phyloP scores from a whole-genome alignment of 108 stramenopile genomes.

The Hondaea fermentalgiana region DNA sequence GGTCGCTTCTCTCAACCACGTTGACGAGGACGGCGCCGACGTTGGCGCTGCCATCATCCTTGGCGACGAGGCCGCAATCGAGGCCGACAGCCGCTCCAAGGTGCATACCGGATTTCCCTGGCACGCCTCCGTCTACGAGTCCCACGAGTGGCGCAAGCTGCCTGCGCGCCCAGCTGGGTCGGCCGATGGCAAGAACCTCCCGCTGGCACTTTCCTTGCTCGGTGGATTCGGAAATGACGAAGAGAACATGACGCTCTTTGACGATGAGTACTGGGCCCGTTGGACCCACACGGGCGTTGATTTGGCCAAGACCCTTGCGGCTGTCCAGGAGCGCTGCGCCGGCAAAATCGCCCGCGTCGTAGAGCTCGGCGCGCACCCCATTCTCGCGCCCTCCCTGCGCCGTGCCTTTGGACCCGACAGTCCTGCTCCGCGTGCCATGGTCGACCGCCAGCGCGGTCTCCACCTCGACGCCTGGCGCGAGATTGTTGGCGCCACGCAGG shows the following conservation, averaged over 20 bases:
- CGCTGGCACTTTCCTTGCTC: background rate
- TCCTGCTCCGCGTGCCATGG: background rate
- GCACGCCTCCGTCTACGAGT: background rate
- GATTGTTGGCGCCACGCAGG: background rate
- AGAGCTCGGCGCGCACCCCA: background rate
- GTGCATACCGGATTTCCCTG: background rate
- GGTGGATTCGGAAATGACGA: background rate
- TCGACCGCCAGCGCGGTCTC: background rate
- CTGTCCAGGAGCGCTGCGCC: background rate
- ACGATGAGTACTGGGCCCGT: background rate
- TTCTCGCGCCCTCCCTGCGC: background rate
- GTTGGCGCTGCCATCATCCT: background rate
- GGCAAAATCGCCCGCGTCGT: background rate
- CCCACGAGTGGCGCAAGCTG: background rate
- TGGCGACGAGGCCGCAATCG: background rate
- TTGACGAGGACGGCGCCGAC: background rate
- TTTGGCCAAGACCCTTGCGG: background rate
- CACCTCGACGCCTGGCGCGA: background rate
- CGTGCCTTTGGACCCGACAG: background rate
- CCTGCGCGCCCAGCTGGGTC: too few relatives aligned
- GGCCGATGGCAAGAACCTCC: background rate
- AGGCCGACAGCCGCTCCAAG: background rate
- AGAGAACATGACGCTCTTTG: background rate
- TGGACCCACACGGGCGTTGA: background rate
- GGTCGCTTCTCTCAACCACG: background rate